Base-by-base conservation (phyloP, 2,329 filamentous ascomycete genomes). In the Aspergillus carbonarius region DNA sequence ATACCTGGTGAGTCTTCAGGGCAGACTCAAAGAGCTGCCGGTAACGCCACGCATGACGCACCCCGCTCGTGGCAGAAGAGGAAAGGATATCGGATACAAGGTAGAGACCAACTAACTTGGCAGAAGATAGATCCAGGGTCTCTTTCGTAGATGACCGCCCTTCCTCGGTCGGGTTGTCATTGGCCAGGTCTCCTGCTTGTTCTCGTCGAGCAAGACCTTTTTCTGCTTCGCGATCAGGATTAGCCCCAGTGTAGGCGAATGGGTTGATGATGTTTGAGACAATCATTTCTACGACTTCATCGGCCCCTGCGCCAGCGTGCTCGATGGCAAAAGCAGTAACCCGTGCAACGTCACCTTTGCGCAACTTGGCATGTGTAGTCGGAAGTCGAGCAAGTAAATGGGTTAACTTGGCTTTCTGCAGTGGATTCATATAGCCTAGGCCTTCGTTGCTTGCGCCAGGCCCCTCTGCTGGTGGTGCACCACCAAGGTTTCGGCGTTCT, bases 281-380 rank as follows among this genome's bases (percentile, higher is more conserved):
- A 37, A 98, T 87, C 76, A 96, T 85, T 51, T 93, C 85, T n/a
- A 96, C 92, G 35, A 97, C 88, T 77, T 98, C 95, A 63, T 96
- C 90, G 12, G 91, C 90, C 15, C 93, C 95, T 18, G 87, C 83
- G 39, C 89, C 91, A 1, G 92, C 90, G 72, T 98, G 92, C 2
- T 88, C 88, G 57, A 98, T 92, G 12, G 93, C 93, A 75, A 98
- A 97, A 3, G 89, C 85, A 1, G 93, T 93, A 2, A 97, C 82
- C 5, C 92, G 85, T 1, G 92, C 93, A 47, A 98, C 85, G 69
- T 98, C 92, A 2, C 92, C 92, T 69, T 91, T 91, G 27, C 91
- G 85, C 25, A 97, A 81, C 64, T 85, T 89, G 2, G 87, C 85
- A 39, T 91, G 85, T 3, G 85, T 87, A 2, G 87, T 90, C 0